These are phyloP conservation scores for Naematelia encephala DNA, from an alignment of 768 basidiomycete species.

Conservation along the genomic window DNA sequence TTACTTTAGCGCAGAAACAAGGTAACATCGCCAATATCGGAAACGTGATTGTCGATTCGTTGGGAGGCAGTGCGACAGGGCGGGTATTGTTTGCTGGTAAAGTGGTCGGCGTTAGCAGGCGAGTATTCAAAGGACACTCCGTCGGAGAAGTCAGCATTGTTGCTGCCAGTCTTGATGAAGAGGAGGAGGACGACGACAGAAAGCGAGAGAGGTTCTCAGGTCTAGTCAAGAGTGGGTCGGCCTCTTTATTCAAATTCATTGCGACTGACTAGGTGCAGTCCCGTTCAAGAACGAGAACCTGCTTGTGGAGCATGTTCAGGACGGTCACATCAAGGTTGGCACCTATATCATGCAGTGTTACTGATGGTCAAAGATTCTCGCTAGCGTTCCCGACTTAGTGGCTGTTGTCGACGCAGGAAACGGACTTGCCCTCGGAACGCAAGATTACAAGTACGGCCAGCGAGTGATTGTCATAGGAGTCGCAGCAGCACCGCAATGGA, in stretches of 20 bases:
- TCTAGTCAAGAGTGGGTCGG: conserved; percentile 18
- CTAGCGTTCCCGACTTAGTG: conserved; percentile 65
- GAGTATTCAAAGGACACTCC: conserved; percentile 49
- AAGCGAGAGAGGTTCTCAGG: conserved; percentile 18
- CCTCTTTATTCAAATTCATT: neutral
- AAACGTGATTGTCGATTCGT: conserved; percentile 52
- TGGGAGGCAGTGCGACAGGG: conserved; percentile 16
- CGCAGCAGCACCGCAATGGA: conserved; percentile 61
- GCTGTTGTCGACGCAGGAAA: conserved; percentile 63
- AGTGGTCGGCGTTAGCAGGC: conserved; percentile 57
- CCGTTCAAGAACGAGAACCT: conserved; percentile 38
- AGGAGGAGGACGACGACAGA: conserved; percentile 14
- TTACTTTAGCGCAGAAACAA: conserved; percentile 39
- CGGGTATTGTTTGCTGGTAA: conserved; percentile 61
- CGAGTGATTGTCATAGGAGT: conserved; percentile 59
- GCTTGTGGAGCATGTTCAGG: conserved; percentile 10
- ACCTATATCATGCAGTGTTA: too few relatives aligned
- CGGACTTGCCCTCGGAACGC: conserved; percentile 62
- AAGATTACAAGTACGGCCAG: conserved; percentile 61
- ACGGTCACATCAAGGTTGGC: conserved; percentile 17
- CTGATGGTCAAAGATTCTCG: conserved; percentile 33
- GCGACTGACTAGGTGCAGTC: conserved; percentile 8
- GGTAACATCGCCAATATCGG: conserved; percentile 21
- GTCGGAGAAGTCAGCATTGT: conserved; percentile 40
- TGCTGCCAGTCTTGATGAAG: too few relatives aligned